phyloP scores from a whole-genome alignment of 2,329 filamentous ascomycete genomes.

The Aspergillus floridensis region DNA sequence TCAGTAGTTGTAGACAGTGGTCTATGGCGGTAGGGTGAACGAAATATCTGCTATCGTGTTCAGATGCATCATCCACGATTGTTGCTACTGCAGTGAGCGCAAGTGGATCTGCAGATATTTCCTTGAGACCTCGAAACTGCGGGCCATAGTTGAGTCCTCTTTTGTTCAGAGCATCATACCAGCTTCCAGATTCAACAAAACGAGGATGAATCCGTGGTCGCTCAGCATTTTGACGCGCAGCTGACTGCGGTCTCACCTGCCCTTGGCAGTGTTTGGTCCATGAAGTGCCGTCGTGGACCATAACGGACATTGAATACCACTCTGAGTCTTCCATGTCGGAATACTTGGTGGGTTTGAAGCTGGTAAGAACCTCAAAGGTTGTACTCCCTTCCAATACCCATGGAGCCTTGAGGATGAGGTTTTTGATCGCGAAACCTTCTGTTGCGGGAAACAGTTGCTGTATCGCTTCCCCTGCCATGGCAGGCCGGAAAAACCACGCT shows the following conservation, averaged over 20 bases:
- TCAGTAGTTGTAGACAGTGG: constrained; percentile 20
- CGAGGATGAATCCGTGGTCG: background rate
- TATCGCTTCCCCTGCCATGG: constrained; percentile 25
- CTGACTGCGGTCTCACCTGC: background rate
- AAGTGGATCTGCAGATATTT: constrained; percentile 11
- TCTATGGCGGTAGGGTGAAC: constrained; percentile 25
- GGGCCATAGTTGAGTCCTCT: constrained; percentile 13
- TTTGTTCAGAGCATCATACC: constrained; percentile 8
- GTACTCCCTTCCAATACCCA: background rate
- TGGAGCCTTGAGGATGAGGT: no score
- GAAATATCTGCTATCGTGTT: constrained; percentile 10
- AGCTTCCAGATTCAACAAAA: background rate
- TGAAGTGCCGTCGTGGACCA: background rate
- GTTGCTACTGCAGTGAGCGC: background rate
- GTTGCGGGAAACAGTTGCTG: constrained; percentile 10
- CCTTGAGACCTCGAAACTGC: constrained; percentile 12
- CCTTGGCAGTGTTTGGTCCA: constrained; percentile 15
- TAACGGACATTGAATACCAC: constrained; percentile 17
- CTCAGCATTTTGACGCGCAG: no score
- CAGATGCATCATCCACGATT: background rate
- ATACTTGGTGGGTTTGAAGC: constrained; percentile 1
- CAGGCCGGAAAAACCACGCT: constrained; percentile 23
- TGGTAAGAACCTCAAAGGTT: constrained; percentile 16
- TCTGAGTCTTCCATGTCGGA: constrained; percentile 7
- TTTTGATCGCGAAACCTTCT: constrained; percentile 8